Evolutionary conservation across 495 filamentous ascomycete genomes (phyloP).

Genomic region (Aspergillus avenaceus): DNA sequence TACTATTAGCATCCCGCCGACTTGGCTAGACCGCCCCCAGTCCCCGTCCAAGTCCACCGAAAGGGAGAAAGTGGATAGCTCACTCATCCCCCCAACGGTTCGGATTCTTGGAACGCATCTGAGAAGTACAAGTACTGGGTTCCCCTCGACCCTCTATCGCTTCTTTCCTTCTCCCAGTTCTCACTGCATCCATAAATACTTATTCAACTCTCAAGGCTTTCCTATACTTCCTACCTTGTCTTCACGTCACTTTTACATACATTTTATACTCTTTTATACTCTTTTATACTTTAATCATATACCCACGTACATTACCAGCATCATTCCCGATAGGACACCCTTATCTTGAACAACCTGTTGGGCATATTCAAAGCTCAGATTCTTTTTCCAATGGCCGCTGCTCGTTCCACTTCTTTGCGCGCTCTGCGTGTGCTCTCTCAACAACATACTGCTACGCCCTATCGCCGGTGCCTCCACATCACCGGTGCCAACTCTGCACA

Average conservation of each 20-base stretch:
- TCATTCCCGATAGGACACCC: neutral
- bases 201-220: neutral
- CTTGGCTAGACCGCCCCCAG: slow-evolving; percentile 18
- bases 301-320: neutral
- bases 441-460: slow-evolving; percentile 32
- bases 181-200: neutral
- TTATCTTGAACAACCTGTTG: neutral
- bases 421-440: slow-evolving; percentile 44
- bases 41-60: slow-evolving; percentile 11
- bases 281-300: neutral
- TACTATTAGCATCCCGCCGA: slow-evolving; percentile 13
- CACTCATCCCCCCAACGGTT: slow-evolving; percentile 19
- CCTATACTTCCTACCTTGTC: neutral
- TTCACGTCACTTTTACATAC: neutral
- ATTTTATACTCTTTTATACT: neutral
- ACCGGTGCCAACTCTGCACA: slow-evolving; percentile 49
- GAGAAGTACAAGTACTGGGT: slow-evolving; percentile 13
- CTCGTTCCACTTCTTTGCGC: slow-evolving; percentile 46
- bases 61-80: slow-evolving; percentile 12
- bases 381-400: slow-evolving; percentile 41
- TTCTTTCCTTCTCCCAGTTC: neutral
- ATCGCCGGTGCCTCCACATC: slow-evolving; percentile 51
- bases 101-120: slow-evolving; percentile 11
- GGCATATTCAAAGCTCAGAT: neutral
- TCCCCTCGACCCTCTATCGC: neutral